A percentile compares a stretch with the other conserved stretches of the same genome.
phyloP scores from a whole-genome alignment of 176 grass and related monocot species.

The Musa acuminata region DNA sequence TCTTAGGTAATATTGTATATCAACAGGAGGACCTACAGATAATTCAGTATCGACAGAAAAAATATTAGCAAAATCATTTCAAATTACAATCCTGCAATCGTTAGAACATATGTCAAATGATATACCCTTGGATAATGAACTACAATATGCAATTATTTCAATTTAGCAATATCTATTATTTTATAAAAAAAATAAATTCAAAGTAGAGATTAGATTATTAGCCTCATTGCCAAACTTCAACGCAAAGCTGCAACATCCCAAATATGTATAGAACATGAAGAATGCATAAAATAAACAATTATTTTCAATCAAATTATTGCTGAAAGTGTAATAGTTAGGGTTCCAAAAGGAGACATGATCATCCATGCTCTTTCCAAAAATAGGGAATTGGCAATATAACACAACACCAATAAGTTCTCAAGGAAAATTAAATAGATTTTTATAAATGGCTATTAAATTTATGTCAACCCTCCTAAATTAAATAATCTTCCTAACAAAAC shows the following conservation, averaged over 20 bases:
- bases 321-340: neutral
- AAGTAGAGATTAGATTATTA: neutral
- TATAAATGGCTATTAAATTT: neutral
- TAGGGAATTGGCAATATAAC: neutral
- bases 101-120: neutral
- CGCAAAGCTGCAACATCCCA: neutral
- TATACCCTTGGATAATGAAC: neutral
- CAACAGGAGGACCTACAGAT: neutral
- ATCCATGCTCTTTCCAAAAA: neutral
- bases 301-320: neutral
- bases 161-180: neutral
- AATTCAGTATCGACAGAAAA: neutral
- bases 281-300: neutral
- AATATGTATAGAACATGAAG: neutral
- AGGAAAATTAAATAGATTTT: too few relatives aligned
- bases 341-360: neutral
- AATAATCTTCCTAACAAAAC: neutral
- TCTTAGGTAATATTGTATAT: neutral
- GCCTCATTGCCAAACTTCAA: neutral
- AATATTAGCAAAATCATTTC: neutral
- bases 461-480: neutral
- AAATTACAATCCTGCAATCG: neutral
- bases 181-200: neutral
- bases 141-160: neutral
- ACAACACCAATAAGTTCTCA: neutral